Percentiles rank a stretch among this genome's conserved stretches.
phyloP scores from a whole-genome alignment of 352 stramenopile genomes.

The Halophytophthora batemanensis region DNA sequence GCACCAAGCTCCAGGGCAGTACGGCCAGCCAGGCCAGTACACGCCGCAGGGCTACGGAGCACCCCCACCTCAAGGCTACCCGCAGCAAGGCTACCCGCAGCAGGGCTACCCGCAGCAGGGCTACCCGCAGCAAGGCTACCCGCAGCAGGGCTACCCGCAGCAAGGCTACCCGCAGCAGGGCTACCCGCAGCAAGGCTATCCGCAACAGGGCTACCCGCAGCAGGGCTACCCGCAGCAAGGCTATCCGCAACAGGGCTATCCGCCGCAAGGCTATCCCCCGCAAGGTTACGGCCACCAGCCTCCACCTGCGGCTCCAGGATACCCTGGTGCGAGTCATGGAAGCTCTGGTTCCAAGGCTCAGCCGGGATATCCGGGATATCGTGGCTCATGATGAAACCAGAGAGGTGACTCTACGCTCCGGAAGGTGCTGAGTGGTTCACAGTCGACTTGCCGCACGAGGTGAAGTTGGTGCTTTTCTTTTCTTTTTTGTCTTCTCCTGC shows the following conservation, averaged over 20 bases:
- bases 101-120: conserved; percentile 4
- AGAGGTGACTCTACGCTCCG: not conserved
- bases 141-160: conserved; percentile 20
- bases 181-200: conserved; percentile 13
- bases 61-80: conserved; percentile 8
- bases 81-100: conserved; percentile 17
- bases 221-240: conserved; percentile 12
- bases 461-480: not conserved
- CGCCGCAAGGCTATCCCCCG: conserved; percentile 10
- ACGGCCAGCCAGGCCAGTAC: conserved; percentile 25
- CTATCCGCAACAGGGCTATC: not conserved
- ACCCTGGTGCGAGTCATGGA: conserved; percentile 5
- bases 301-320: conserved; percentile 13
- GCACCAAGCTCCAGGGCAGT: conserved; percentile 17
- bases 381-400: conserved; percentile 23
- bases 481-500: not conserved
- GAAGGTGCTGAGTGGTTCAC: not conserved
- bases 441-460: not conserved
- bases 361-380: conserved; percentile 37
- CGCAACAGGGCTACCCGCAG: conserved; percentile 14
- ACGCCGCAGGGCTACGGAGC: conserved; percentile 8
- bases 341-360: conserved; percentile 3
- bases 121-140: conserved; percentile 17
- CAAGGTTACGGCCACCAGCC: conserved; percentile 17
- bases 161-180: conserved; percentile 13